Evolutionary conservation across 768 basidiomycete genomes (phyloP).

Genomic region (Lactarius deliciosus): DNA sequence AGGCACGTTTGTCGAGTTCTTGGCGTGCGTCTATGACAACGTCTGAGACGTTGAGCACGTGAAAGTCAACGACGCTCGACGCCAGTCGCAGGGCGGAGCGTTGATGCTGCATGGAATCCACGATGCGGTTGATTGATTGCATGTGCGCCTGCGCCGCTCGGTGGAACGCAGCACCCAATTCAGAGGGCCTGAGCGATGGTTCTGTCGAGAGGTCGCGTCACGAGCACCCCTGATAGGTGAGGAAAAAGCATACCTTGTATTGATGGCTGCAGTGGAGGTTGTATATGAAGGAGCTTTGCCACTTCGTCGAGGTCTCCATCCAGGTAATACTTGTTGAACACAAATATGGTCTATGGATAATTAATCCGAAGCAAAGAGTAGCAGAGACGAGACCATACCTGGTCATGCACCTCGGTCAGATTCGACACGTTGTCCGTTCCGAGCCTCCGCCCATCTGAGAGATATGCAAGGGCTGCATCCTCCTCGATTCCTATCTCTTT

Average conservation of each 20-base stretch:
- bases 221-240: background rate
- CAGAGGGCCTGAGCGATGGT: conserved; percentile 59
- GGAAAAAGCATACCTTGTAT: conserved; percentile 55
- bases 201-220: conserved; percentile 40
- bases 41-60: conserved; percentile 66
- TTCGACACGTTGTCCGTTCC: conserved; percentile 72
- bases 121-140: conserved; percentile 53
- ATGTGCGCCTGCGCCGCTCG: conserved; percentile 61
- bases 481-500: conserved; percentile 69
- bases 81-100: conserved; percentile 71
- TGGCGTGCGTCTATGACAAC: conserved; percentile 54
- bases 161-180: conserved; percentile 61
- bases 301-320: conserved; percentile 67
- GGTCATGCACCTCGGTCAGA: conserved; percentile 67
- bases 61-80: conserved; percentile 62
- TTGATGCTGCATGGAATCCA: conserved; percentile 58
- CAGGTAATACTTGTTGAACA: conserved; percentile 80
- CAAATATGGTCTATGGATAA: conserved; percentile 60
- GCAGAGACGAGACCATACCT: conserved; percentile 44
- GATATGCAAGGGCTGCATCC: conserved; percentile 69
- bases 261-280: conserved; percentile 60
- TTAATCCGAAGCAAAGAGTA: background rate
- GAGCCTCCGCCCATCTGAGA: conserved; percentile 77
- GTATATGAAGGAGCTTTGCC: conserved; percentile 54
- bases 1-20: conserved; percentile 67